Conservation (phyloP, 805 yeast genomes). For the Candida oleophila region DNA sequence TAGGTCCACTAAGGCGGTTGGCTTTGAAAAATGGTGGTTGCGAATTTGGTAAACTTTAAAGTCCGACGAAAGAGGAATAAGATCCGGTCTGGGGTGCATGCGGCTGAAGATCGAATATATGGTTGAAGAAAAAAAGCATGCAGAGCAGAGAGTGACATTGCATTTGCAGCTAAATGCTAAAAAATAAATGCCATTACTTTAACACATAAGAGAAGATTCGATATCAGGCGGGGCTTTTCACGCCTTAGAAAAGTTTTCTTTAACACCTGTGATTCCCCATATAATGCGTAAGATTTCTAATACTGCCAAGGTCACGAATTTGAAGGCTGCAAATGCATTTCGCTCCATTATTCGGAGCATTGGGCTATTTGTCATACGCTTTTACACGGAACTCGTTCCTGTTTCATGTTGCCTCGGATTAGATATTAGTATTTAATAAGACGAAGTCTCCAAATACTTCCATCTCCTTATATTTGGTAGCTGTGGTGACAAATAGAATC, state of each 20-base stretch:
- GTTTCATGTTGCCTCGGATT: too few species aligned
- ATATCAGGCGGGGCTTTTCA: not conserved
- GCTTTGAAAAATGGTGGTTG: not conserved
- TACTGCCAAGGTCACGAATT: not conserved
- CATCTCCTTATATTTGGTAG: too few species aligned
- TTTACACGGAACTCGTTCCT: too few species aligned
- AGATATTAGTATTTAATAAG: too few species aligned
- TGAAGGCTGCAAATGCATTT: too few species aligned
- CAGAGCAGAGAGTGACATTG: not conserved
- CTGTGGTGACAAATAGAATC: too few species aligned
- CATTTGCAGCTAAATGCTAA: not conserved
- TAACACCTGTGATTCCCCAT: not conserved
- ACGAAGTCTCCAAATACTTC: too few species aligned
- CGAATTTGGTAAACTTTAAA: not conserved
- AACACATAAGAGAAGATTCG: not conserved
- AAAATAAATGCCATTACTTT: too few species aligned
- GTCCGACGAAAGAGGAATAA: not conserved
- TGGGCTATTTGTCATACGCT: too few species aligned
- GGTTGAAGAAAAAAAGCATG: not conserved
- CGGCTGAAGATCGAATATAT: not conserved
- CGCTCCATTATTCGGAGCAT: not conserved
- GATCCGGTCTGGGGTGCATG: not conserved
- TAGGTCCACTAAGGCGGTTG: constrained; percentile 1
- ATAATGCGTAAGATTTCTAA: not conserved
- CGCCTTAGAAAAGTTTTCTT: not conserved